Conservation (phyloP, 768 basidiomycete genomes). For the Boletus patriciae region DNA sequence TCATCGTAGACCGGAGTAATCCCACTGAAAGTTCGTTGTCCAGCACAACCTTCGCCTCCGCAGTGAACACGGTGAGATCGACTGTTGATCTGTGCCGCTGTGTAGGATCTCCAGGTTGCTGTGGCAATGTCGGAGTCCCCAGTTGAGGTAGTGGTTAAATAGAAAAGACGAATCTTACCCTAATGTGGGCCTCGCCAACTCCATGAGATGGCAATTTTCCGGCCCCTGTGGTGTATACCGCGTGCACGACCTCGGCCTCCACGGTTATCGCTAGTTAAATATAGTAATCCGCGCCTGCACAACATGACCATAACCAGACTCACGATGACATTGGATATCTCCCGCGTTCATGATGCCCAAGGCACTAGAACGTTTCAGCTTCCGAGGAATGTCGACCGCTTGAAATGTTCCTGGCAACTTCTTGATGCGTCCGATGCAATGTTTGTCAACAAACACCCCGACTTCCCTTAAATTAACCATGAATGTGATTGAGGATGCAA, state of each 20-base stretch:
- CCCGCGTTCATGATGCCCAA: constrained; percentile 65
- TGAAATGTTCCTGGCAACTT: constrained; percentile 56
- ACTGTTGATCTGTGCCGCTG: no score
- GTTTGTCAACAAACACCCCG: constrained; percentile 75
- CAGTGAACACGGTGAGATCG: no score
- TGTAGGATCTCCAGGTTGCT: no score
- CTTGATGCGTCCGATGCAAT: constrained; percentile 59
- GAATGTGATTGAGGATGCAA: constrained; percentile 91
- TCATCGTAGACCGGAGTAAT: no score
- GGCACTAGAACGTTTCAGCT: constrained; percentile 54
- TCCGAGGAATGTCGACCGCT: constrained; percentile 49
- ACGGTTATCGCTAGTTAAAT: constrained; percentile 61
- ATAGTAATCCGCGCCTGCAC: not conserved
- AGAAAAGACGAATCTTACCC: no score
- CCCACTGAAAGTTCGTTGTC: no score
- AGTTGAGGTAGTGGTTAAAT: no score
- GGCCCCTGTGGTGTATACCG: no score
- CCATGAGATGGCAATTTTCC: no score
- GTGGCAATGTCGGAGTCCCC: no score
- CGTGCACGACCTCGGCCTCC: constrained; percentile 55
- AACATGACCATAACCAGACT: not conserved
- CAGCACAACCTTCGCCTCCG: no score
- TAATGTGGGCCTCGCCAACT: no score
- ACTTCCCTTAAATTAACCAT: constrained; percentile 76
- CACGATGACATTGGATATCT: constrained; percentile 42